Percentiles rank a stretch among this genome's conserved stretches.
phyloP scores from a whole-genome alignment of 140 eudicot species.

The Senecio squalidus region DNA sequence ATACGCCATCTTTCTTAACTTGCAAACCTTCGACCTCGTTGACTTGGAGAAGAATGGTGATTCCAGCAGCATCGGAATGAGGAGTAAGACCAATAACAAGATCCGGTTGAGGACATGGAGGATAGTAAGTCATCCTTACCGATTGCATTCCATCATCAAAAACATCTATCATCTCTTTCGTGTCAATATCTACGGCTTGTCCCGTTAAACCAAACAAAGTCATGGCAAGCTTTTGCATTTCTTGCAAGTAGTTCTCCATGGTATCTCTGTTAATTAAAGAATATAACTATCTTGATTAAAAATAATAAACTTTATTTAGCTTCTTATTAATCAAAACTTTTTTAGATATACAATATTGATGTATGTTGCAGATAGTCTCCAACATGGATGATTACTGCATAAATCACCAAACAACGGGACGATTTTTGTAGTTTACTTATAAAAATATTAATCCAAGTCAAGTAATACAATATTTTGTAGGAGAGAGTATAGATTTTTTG shows the following conservation, averaged over 20 bases:
- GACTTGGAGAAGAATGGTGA: slow-evolving; percentile 47
- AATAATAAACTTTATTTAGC: background rate
- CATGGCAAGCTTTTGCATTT: slow-evolving; percentile 30
- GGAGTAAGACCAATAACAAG: slow-evolving; percentile 42
- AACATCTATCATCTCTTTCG: slow-evolving; percentile 27
- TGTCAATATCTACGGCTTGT: slow-evolving; percentile 28
- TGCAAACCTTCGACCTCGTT: slow-evolving; percentile 45
- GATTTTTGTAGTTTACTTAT: no score
- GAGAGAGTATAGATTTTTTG: background rate
- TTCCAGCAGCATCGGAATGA: slow-evolving; percentile 47
- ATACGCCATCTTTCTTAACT: slow-evolving; percentile 41
- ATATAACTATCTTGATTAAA: background rate
- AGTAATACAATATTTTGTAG: background rate
- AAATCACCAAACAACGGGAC: no score
- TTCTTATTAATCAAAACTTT: background rate
- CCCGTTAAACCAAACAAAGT: slow-evolving; percentile 31
- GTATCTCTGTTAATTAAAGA: slow-evolving; percentile 26
- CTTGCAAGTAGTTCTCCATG: slow-evolving; percentile 32
- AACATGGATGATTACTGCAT: no score
- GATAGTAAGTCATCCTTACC: slow-evolving; percentile 50
- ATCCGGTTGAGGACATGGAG: slow-evolving; percentile 60
- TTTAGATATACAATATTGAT: no score
- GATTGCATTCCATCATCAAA: slow-evolving; percentile 48
- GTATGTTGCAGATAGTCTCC: no score
- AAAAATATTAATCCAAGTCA: background rate